phyloP scores from a whole-genome alignment of 441 rosid genomes.

The Geranium incanum region DNA sequence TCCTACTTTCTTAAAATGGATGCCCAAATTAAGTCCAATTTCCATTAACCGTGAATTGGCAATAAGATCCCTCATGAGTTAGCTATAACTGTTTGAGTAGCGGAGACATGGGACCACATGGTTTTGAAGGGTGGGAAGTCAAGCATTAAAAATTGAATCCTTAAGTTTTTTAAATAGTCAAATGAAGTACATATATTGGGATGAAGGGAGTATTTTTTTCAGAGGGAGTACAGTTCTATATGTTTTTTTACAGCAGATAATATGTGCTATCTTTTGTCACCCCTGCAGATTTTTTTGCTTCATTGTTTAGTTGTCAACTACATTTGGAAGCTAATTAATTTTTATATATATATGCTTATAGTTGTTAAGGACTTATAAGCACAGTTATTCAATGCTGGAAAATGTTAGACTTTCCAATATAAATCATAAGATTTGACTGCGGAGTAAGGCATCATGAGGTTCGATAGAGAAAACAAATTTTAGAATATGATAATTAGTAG shows the following conservation, averaged over 20 bases:
- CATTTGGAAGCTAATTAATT: not conserved
- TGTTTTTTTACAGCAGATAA: not conserved
- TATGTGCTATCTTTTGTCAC: not conserved
- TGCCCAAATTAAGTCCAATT: too few relatives aligned
- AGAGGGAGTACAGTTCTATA: not conserved
- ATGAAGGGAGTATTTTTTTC: not conserved
- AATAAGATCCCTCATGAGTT: too few relatives aligned
- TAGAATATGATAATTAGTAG: not conserved
- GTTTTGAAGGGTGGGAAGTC: too few relatives aligned
- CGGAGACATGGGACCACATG: too few relatives aligned
- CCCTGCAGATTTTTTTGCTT: not conserved
- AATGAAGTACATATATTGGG: too few relatives aligned
- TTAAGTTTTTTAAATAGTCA: too few relatives aligned
- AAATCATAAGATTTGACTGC: not conserved
- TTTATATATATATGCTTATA: not conserved
- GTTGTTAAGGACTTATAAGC: not conserved
- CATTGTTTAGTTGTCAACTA: not conserved
- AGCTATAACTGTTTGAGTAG: too few relatives aligned
- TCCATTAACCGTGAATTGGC: too few relatives aligned
- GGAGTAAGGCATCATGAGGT: too few relatives aligned
- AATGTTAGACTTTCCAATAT: not conserved
- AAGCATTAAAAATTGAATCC: too few relatives aligned
- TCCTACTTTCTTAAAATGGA: too few relatives aligned
- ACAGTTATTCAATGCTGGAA: not conserved
- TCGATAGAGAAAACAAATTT: not conserved